Base-by-base conservation (phyloP, 495 filamentous ascomycete species). In the Daldinia decipiens region DNA sequence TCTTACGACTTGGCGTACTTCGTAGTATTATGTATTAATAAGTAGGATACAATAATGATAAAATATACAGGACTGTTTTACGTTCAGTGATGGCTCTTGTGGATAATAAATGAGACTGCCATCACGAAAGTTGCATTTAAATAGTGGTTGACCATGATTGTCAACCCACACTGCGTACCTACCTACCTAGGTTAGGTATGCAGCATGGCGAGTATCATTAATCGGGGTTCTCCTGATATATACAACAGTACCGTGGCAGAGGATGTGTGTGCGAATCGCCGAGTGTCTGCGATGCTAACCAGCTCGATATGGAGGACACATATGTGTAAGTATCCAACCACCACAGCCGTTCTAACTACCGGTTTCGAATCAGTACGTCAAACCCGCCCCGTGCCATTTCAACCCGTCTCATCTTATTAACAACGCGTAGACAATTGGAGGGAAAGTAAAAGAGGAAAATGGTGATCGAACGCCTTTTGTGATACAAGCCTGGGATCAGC, bases 391-490 rank as follows among this genome's bases (percentile, higher is more conserved):
- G 45, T 27, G 9, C 52, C 38, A 39, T 60, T 58, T 54, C 57
- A 32, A 62, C 38, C 53, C 61, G 51, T 62, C 61, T 62, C 63
- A 12, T 67, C 61, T 62, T 65, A n/a, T 69, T 69, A 66, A 69
- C 36, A 51, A 21, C 39, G 56, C 70, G 38, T 62, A 68, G 24
- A 69, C 34, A 24, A 11, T 50, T 21, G 9, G 54, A 50, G 50
- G 34, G 31, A 36, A 56, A 56, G 32, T 34, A 56, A 8, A 9
- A 8, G 26, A 36, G 27, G 24, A 29, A 64, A 65, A 57, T 38
- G 65, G 34, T 31, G n/a, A 66, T 45, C 50, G 54, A 73, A 73
- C 70, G 70, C 70, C 70, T 63, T 52, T 53, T 53, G 56, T 68
- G 66, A 69, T 73, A 66, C 61, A 66, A 73, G 36, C 13, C 7